Conservation (phyloP, 176 grass and related monocot genomes). For the Melocanna baccifera region DNA sequence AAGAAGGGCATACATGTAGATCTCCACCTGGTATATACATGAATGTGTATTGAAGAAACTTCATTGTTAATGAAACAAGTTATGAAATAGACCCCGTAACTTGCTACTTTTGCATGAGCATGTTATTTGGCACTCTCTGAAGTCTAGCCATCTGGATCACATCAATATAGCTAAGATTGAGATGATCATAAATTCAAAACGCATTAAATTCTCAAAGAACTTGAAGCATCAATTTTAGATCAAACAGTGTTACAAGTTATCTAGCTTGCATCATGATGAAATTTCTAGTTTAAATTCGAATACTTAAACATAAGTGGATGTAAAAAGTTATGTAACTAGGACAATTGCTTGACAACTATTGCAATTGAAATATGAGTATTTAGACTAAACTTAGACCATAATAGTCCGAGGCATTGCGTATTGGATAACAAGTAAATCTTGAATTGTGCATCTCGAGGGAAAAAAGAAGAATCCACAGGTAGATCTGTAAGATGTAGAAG, state of each 20-base stretch:
- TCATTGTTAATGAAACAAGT: not conserved
- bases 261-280: no score
- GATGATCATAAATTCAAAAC: not conserved
- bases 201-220: not conserved
- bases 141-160: not conserved
- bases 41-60: not conserved
- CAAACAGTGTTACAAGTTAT: no score
- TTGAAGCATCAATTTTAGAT: no score
- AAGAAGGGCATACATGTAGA: no score
- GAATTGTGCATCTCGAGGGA: not conserved
- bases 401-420: no score
- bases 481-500: not conserved
- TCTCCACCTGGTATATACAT: no score
- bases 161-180: not conserved
- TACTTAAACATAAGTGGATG: not conserved
- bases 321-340: not conserved
- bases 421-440: no score
- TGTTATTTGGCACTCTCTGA: not conserved
- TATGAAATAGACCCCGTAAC: not conserved
- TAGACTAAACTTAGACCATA: not conserved
- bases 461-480: not conserved
- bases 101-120: not conserved
- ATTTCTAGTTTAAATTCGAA: no score
- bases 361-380: no score
- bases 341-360: no score